phyloP scores from a whole-genome alignment of 768 basidiomycete species.

The Leucocoprinus birnbaumii region DNA sequence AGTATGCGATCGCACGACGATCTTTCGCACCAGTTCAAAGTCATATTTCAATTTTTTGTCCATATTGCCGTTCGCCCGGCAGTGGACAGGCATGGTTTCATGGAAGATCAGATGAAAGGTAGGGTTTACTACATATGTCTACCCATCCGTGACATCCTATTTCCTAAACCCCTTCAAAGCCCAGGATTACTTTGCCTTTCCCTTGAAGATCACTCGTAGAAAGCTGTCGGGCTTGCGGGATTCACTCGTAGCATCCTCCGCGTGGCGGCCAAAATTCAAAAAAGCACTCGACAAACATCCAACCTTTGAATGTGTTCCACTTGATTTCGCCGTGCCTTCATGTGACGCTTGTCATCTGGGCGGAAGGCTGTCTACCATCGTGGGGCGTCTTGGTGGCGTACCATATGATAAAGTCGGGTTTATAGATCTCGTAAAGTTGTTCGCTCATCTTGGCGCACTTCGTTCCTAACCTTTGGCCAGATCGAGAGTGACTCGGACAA shows the following conservation, averaged over 20 bases:
- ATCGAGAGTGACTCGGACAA: constrained; percentile 7
- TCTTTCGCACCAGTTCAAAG: constrained; percentile 78
- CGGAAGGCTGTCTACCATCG: constrained; percentile 60
- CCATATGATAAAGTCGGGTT: constrained; percentile 76
- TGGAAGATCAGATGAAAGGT: constrained; percentile 55
- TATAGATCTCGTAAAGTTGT: constrained; percentile 27
- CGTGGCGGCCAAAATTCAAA: constrained; percentile 76
- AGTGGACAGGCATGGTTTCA: constrained; percentile 48
- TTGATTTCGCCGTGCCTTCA: constrained; percentile 55
- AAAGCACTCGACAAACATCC: constrained; percentile 65
- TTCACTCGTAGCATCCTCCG: constrained; percentile 78
- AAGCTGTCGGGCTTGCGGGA: constrained; percentile 70
- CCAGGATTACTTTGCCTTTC: constrained; percentile 72
- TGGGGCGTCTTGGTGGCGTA: constrained; percentile 59
- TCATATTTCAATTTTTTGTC: constrained; percentile 84
- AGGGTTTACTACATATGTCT: constrained; percentile 13
- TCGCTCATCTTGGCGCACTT: neutral
- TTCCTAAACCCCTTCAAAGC: constrained; percentile 25
- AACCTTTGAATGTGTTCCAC: constrained; percentile 45
- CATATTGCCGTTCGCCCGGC: constrained; percentile 67
- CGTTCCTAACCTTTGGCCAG: neutral
- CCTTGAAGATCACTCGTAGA: constrained; percentile 63
- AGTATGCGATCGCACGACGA: constrained; percentile 80
- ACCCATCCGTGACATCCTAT: neutral
- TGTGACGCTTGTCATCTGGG: constrained; percentile 87